Conservation (phyloP, 1,139 yeast species). For the Debaryomyces singareniensis region DNA sequence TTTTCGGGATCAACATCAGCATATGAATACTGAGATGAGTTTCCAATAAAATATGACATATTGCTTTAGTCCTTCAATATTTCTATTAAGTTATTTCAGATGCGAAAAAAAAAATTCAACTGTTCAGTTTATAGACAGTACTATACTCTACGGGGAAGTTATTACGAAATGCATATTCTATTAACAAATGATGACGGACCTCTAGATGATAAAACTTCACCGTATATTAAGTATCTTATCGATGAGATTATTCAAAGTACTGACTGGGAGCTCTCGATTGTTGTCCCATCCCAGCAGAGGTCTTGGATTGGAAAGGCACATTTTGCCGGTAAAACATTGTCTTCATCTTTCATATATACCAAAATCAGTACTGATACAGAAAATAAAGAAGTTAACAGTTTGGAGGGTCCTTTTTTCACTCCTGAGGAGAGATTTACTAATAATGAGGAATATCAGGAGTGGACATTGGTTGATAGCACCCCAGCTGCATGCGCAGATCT, state of each 20-base stretch:
- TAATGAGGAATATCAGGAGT: constrained; percentile 51
- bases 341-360: constrained; percentile 63
- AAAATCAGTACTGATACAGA: constrained; percentile 24
- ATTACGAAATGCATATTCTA: constrained; percentile 32
- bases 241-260: constrained; percentile 59
- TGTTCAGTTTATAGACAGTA: neutral
- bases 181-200: constrained; percentile 97
- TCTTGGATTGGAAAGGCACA: constrained; percentile 99
- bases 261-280: constrained; percentile 81
- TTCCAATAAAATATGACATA: constrained; percentile 62
- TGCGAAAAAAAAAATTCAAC: neutral
- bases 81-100: constrained; percentile 1
- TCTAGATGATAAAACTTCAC: constrained; percentile 71
- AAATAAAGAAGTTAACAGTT: constrained; percentile 34
- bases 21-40: constrained; percentile 34
- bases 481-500: constrained; percentile 95
- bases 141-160: neutral
- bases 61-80: neutral
- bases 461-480: constrained; percentile 85
- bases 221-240: constrained; percentile 77
- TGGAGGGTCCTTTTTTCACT: constrained; percentile 62
- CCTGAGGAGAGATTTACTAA: constrained; percentile 29
- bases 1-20: constrained; percentile 58
- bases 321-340: constrained; percentile 75
- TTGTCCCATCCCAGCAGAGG: constrained; percentile 71